Evolutionary conservation across 2,329 filamentous ascomycete genomes (phyloP).

Genomic region (Incumbomyces lentus): DNA sequence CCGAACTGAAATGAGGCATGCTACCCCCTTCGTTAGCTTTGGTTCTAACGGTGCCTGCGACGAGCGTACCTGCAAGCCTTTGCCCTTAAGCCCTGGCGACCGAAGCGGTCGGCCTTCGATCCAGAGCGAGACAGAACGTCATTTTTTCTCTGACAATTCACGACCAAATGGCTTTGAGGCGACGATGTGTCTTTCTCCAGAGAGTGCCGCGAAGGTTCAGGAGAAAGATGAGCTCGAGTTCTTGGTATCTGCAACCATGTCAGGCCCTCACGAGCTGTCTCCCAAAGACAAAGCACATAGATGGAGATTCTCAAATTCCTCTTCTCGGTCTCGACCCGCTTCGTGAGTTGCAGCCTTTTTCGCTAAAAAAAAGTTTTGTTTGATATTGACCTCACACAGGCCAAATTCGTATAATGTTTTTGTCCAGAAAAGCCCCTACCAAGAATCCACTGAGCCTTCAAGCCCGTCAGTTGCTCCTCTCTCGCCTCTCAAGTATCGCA

Average conservation of each 20-base stretch:
- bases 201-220: constrained; percentile 1
- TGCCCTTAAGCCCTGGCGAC: constrained; percentile 14
- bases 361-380: no score
- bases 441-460: not conserved
- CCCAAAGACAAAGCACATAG: not conserved
- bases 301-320: not conserved
- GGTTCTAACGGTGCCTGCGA: constrained; percentile 14
- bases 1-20: constrained; percentile 1
- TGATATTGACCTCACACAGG: not conserved
- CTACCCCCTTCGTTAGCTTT: not conserved
- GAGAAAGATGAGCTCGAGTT: constrained; percentile 6
- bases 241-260: constrained; percentile 3
- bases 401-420: constrained; percentile 10
- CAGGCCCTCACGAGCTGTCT: constrained; percentile 3
- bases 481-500: constrained; percentile 1
- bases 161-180: not conserved
- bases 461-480: not conserved
- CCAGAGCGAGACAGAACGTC: constrained; percentile 1
- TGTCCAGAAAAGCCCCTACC: constrained; percentile 11
- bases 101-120: not conserved
- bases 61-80: constrained; percentile 14
- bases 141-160: not conserved
- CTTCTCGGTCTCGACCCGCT: not conserved
- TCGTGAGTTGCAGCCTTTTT: not conserved
- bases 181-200: not conserved